phyloP scores from a whole-genome alignment of 2,329 filamentous ascomycete species.

The Fusarium equiseti region DNA sequence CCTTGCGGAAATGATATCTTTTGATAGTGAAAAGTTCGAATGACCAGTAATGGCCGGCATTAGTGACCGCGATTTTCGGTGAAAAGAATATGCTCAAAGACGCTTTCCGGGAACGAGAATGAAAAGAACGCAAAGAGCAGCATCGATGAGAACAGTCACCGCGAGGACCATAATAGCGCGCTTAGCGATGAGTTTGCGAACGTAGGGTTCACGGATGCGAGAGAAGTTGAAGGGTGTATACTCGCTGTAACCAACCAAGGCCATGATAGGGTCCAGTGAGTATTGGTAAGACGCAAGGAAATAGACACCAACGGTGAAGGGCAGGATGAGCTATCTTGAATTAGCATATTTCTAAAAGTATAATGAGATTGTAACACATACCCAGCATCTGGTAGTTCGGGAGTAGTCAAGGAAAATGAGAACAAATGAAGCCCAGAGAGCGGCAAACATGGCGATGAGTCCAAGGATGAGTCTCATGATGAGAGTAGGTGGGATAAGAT shows the following conservation, averaged over 20 bases:
- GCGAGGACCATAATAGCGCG: constrained; percentile 84
- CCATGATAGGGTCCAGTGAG: constrained; percentile 91
- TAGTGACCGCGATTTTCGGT: constrained; percentile 30
- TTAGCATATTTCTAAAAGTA: constrained; percentile 19
- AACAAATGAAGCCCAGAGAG: constrained; percentile 93
- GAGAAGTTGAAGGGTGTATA: constrained; percentile 96
- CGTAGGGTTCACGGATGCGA: constrained; percentile 88
- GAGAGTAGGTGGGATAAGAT: constrained; percentile 91
- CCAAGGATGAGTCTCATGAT: constrained; percentile 88
- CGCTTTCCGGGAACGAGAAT: constrained; percentile 93
- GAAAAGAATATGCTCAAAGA: constrained; percentile 62
- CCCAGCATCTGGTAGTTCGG: constrained; percentile 83
- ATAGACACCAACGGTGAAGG: constrained; percentile 93
- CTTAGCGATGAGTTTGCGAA: constrained; percentile 85
- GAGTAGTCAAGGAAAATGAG: constrained; percentile 90
- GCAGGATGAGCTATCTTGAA: constrained; percentile 73
- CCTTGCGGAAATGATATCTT: constrained; percentile 34
- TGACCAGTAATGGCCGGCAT: constrained; percentile 45
- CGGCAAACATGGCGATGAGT: constrained; percentile 84
- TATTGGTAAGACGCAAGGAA: constrained; percentile 93
- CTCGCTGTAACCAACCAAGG: constrained; percentile 90
- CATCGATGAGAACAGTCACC: constrained; percentile 80
- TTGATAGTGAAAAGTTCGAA: constrained; percentile 19
- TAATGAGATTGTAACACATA: constrained; percentile 60
- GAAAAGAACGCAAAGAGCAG: constrained; percentile 88